These are phyloP conservation scores for Heterobasidion parviporum DNA, from an alignment of 1,284 basidiomycete species.

Conservation along the genomic window DNA sequence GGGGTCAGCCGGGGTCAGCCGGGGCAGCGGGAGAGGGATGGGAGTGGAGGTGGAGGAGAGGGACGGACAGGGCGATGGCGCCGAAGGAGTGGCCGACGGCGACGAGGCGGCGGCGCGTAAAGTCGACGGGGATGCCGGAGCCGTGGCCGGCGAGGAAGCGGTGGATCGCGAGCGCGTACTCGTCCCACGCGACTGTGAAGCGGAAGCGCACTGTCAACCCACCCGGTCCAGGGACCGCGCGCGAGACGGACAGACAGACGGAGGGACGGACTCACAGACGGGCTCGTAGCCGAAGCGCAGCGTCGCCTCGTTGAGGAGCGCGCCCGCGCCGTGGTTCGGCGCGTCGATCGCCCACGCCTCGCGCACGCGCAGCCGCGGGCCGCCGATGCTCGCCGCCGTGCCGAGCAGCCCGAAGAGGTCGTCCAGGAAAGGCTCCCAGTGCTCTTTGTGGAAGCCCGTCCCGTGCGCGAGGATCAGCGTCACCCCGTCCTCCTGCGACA, in stretches of 20 bases:
- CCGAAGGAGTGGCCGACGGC: conserved; percentile 35
- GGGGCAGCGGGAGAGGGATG: background rate
- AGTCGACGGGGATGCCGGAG: conserved; percentile 24
- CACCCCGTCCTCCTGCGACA: conserved; percentile 24
- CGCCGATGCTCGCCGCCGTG: conserved; percentile 1
- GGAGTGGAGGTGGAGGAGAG: too few species aligned
- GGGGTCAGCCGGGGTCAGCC: background rate
- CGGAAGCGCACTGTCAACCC: background rate
- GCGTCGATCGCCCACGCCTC: conserved; percentile 47
- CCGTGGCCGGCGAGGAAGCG: conserved; percentile 25
- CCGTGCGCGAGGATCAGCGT: conserved; percentile 46
- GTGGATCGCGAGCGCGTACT: conserved; percentile 27
- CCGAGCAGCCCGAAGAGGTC: conserved; percentile 29
- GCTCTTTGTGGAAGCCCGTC: conserved; percentile 47
- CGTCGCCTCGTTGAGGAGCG: conserved; percentile 35
- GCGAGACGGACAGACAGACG: conserved; percentile 23
- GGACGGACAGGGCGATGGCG: conserved; percentile 24
- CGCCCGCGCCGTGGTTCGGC: conserved; percentile 48
- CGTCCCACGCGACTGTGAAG: conserved; percentile 24
- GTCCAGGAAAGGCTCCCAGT: conserved; percentile 46
- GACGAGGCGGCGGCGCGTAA: conserved; percentile 23
- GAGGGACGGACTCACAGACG: conserved; percentile 11
- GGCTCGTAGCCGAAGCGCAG: conserved; percentile 31
- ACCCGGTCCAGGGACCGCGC: background rate
- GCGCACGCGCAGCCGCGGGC: conserved; percentile 24